phyloP scores from a whole-genome alignment of 169 alveolate species.

The Miamiensis avidus region DNA sequence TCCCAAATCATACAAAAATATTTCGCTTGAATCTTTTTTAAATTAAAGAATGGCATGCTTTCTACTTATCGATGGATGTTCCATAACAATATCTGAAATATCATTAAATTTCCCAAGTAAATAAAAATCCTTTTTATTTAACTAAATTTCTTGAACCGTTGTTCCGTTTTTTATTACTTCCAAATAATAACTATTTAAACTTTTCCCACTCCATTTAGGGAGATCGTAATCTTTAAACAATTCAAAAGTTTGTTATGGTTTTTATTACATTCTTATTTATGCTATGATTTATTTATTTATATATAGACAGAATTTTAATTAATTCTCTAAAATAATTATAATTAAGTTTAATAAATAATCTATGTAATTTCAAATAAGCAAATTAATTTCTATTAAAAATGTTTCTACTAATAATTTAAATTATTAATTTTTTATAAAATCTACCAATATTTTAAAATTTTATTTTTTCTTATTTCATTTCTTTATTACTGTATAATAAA shows the following conservation, averaged over 20 bases:
- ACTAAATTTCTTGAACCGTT: constrained; percentile 25
- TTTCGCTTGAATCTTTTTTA: constrained; percentile 59
- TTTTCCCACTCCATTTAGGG: background rate
- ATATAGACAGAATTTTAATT: too few species aligned
- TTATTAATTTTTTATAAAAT: too few species aligned
- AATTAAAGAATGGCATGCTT: constrained; percentile 61
- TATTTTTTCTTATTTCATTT: too few species aligned
- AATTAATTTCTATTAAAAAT: too few species aligned
- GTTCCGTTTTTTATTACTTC: constrained; percentile 65
- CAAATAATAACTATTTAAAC: constrained; percentile 4
- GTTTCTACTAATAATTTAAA: too few species aligned
- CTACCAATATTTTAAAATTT: too few species aligned
- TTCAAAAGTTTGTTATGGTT: background rate
- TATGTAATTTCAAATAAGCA: too few species aligned
- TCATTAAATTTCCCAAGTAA: constrained; percentile 48
- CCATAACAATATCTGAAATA: constrained; percentile 50
- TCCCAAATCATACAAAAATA: constrained; percentile 61
- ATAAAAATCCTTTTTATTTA: constrained; percentile 42
- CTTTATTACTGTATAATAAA: too few species aligned
- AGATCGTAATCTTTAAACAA: background rate
- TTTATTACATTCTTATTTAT: too few species aligned
- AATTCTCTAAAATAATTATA: too few species aligned
- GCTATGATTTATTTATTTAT: too few species aligned
- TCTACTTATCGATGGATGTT: constrained; percentile 62
- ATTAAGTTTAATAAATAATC: too few species aligned